These are phyloP conservation scores for Amoebophrya sp. DNA, from an alignment of 169 alveolate species.

Conservation along the genomic window DNA sequence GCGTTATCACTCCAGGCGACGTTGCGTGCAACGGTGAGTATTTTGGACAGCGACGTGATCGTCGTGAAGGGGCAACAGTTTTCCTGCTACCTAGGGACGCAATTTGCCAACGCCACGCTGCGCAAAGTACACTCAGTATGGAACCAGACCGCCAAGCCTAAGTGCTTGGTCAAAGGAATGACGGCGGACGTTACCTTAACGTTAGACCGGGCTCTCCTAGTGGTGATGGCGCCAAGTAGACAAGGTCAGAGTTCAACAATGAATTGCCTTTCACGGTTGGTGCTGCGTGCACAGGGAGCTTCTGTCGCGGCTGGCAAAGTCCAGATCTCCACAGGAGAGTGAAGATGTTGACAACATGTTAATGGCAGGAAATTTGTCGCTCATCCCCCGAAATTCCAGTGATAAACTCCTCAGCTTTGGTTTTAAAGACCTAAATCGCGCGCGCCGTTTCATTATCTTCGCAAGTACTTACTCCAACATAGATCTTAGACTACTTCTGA, in stretches of 20 bases:
- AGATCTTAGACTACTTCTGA: no score
- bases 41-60: neutral
- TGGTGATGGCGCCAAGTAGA: neutral
- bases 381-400: no score
- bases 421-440: no score
- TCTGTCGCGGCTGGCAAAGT: neutral
- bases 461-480: no score
- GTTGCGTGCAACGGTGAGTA: neutral
- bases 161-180: neutral
- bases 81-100: neutral
- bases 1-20: neutral
- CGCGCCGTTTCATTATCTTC: no score
- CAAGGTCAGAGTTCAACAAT: no score
- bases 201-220: neutral
- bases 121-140: neutral
- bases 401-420: no score
- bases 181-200: neutral
- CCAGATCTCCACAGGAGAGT: no score
- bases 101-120: neutral
- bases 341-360: no score
- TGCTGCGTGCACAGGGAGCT: neutral
- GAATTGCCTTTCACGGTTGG: neutral
- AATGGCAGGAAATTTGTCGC: no score
- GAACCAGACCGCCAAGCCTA: neutral
- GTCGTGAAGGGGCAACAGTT: neutral